Base-by-base conservation (phyloP, 257 asterid genomes). In the Thymus quinquecostatus region DNA sequence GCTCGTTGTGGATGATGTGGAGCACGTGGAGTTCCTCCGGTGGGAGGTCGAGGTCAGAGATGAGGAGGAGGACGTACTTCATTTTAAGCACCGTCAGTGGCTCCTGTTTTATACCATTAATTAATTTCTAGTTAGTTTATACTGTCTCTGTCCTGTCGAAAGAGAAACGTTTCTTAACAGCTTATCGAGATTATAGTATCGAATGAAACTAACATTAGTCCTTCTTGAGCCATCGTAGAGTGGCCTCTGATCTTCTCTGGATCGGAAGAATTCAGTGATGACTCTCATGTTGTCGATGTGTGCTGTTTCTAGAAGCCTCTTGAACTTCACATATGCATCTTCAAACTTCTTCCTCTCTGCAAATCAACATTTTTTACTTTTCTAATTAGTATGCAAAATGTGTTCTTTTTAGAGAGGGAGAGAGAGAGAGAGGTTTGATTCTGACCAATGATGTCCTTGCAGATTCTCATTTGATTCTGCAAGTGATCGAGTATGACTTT, bases 1-100 rank as follows among this genome's bases (percentile, higher is more conserved):
- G 82, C 28, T 82, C 82, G 78, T 74, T 76, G 79, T 88, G 89
- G 75, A 95, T 88, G 72, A 88, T 76, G 60, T 87, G 96, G 75
- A 95, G 96, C 9, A 95, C 71, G 50, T 86, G 75, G 2, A 92
- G 79, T 81, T 91, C 98, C 69, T 92, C 96, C 0, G 78, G 83
- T 1, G 95, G 90, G 30, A 88, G 77, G 1, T 88, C 95, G 0
- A 89, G 83, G 76, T 87, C 95, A 0, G 99, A 83, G 11, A 95
- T 83, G 30, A 95, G 82, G 7, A 95, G 88, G 9, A 95, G 76
- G 2, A 92, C 96, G 53, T 84, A 85, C 64, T 87, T 95, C 80
- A 78, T 71, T 78, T 88, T 86, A 66, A 92, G 66, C 12, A 62
- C 82, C 2, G 92, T 97, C 1, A 95, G 82, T 28, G 77, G 75